Conservation (phyloP, 371 early-diverging fungal genomes). For the Apophysomyces trapeziformis region DNA sequence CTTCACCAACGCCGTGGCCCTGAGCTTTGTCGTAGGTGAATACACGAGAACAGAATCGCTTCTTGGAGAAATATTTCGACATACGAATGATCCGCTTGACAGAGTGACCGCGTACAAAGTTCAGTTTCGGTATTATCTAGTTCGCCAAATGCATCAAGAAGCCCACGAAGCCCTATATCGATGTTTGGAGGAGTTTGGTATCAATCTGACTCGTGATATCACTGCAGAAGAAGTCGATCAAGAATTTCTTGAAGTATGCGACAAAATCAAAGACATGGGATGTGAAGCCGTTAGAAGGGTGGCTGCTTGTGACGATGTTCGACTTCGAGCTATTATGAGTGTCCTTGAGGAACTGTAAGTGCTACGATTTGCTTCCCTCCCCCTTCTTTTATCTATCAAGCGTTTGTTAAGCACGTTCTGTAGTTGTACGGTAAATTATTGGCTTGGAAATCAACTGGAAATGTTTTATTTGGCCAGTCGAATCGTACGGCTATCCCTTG, state of each 20-base stretch:
- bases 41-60: conserved; percentile 34
- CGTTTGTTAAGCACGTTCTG: not conserved
- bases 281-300: conserved; percentile 22
- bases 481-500: conserved; percentile 34
- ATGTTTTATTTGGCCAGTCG: conserved; percentile 43
- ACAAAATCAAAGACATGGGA: conserved; percentile 23
- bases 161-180: conserved; percentile 25
- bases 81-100: conserved; percentile 37
- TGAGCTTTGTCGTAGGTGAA: conserved; percentile 49
- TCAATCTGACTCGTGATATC: not conserved
- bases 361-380: too few relatives aligned
- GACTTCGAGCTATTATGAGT: conserved; percentile 29
- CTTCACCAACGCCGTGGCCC: conserved; percentile 34
- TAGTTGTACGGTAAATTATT: conserved; percentile 41
- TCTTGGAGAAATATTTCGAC: conserved; percentile 32
- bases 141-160: conserved; percentile 39
- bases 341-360: conserved; percentile 47
- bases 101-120: conserved; percentile 42
- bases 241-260: conserved; percentile 18
- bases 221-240: conserved; percentile 23
- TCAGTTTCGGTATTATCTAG: conserved; percentile 40
- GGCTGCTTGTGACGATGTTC: conserved; percentile 27
- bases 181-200: conserved; percentile 39
- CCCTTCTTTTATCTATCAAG: too few relatives aligned
- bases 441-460: conserved; percentile 40